A percentile compares a stretch with the other conserved stretches of the same genome.
phyloP scores from a whole-genome alignment of 768 basidiomycete species.

The Tulasnella sp. region DNA sequence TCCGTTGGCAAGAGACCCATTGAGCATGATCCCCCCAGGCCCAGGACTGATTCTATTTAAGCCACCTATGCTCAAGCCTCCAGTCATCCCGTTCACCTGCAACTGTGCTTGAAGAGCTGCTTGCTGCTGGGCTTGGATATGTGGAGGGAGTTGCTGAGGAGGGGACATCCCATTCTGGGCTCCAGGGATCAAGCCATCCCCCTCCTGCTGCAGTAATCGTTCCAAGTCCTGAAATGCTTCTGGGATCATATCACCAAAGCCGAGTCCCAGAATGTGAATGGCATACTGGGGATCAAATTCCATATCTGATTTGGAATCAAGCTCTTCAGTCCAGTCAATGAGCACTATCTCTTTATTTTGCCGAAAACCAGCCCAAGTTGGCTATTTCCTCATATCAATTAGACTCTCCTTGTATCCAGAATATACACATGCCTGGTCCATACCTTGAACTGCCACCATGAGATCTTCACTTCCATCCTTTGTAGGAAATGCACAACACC shows the following conservation, averaged over 20 bases:
- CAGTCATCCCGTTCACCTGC: conserved; percentile 11
- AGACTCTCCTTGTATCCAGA: too few species aligned
- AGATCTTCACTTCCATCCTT: not conserved
- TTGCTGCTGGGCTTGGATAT: not conserved
- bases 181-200: too few species aligned
- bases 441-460: not conserved
- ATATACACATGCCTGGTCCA: too few species aligned
- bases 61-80: not conserved
- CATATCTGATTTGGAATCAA: not conserved
- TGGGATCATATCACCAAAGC: too few species aligned
- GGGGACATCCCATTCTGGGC: conserved; percentile 14
- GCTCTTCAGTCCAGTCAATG: not conserved
- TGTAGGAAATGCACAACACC: not conserved
- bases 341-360: not conserved
- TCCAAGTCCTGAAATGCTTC: too few species aligned
- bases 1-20: not conserved
- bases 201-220: too few species aligned
- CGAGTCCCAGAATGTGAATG: not conserved
- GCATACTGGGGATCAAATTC: not conserved
- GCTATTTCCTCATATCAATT: too few species aligned
- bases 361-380: not conserved
- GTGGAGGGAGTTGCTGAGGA: not conserved
- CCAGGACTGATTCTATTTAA: conserved; percentile 1
- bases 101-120: not conserved
- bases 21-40: not conserved